A percentile compares a stretch with the other conserved stretches of the same genome.
Evolutionary conservation across 2,329 filamentous ascomycete genomes (phyloP).

Genomic region (Ambrosiella xylebori): DNA sequence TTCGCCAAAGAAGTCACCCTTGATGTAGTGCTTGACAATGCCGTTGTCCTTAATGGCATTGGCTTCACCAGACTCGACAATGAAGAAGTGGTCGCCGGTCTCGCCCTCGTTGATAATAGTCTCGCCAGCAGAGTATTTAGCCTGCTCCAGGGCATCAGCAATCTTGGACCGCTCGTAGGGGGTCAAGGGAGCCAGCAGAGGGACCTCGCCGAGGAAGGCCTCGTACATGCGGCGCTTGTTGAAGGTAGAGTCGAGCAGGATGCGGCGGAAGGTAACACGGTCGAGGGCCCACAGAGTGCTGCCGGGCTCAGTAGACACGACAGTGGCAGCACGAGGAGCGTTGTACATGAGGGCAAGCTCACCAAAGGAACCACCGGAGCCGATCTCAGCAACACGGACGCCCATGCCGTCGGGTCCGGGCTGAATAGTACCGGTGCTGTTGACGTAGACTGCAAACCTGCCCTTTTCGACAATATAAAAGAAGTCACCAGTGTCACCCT

Average conservation of each 20-base stretch:
- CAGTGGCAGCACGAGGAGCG: conserved; percentile 83
- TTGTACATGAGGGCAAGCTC: conserved; percentile 98
- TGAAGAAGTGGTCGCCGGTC: conserved; percentile 77
- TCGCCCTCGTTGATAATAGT: conserved; percentile 85
- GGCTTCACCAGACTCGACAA: conserved; percentile 74
- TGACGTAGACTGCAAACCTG: conserved; percentile 80
- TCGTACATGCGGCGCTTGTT: conserved; percentile 94
- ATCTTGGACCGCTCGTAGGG: conserved; percentile 94
- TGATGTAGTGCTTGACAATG: conserved; percentile 63
- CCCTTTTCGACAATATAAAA: conserved; percentile 96
- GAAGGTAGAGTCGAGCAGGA: conserved; percentile 96
- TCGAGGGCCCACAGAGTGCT: conserved; percentile 89
- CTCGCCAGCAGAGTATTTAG: conserved; percentile 64
- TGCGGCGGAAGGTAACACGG: conserved; percentile 88
- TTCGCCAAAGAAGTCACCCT: conserved; percentile 96
- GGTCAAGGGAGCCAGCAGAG: conserved; percentile 65
- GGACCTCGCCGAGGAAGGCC: conserved; percentile 86
- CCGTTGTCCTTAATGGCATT: conserved; percentile 68
- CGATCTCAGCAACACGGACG: conserved; percentile 61
- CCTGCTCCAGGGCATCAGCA: conserved; percentile 83
- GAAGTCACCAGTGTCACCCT: conserved; percentile 90
- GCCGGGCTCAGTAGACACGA: conserved; percentile 61
- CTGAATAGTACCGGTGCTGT: conserved; percentile 57
- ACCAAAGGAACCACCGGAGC: conserved; percentile 83
- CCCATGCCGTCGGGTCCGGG: conserved; percentile 71